Base-by-base conservation (phyloP, 2,329 filamentous ascomycete genomes). In the Neofusicoccum ribis region DNA sequence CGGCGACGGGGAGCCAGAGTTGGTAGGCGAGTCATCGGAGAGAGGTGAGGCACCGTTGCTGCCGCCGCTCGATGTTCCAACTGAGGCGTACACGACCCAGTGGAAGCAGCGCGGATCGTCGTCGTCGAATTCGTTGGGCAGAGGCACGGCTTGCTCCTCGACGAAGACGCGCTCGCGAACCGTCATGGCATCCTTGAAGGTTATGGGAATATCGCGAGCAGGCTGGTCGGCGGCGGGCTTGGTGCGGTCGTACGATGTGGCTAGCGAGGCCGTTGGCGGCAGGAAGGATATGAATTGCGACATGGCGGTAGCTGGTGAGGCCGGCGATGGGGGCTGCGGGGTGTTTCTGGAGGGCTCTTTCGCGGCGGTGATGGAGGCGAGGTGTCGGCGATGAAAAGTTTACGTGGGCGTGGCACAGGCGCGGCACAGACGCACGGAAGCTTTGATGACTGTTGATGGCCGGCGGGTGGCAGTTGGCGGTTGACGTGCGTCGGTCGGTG, bases 41-140 rank as follows among this genome's bases (percentile, higher is more conserved):
- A 36, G 39, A 20, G 63, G 46, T 20, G 44, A 43, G 23, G 41
- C 34, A 34, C 50, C 17, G 62, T 85, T 80, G 34, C 79, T 50
- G 79, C 70, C 73, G 84, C 82, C 5, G 54, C 54, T 59, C 15
- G 71, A 67, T 63, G 84, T 84, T 66, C 74, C 76, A 64, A 90
- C 83, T 15, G 84, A 88, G 54, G 87, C 87, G 77, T 96, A 97
- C n/a, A 89, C 82, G 36, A 97, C 89, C 91, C 92, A 97, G 77
- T 97, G 93, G 79, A 89, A 94, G 70, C 88, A 89, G 41, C 91
- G 86, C 0, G 84, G 70, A 76, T 98, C 94, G 74, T 97, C 92
- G 1, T 83, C 80, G 80, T 97, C 94, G 69, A 92, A 84, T 76
- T 98, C 93, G 69, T 88, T 86, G 43, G 90, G 87, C 0, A 87